Conservation (phyloP, 805 yeast species). For the Candida parachauliodes region DNA sequence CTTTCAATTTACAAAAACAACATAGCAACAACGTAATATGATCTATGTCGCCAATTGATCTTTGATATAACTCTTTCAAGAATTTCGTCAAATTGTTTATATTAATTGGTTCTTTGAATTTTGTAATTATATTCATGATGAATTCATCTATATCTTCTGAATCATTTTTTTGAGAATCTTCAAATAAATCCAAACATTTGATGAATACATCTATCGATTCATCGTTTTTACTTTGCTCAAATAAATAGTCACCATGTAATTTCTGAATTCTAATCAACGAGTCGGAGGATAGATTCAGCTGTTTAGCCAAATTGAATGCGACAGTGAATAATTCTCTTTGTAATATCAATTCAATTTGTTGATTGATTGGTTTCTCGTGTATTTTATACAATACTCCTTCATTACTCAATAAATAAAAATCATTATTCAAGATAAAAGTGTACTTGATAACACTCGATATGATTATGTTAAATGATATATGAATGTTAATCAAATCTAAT, state of each 20-base stretch:
- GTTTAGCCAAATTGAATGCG: constrained; percentile 66
- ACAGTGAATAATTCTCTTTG: constrained; percentile 68
- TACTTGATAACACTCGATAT: constrained; percentile 60
- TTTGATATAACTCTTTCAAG: constrained; percentile 55
- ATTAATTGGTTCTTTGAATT: constrained; percentile 73
- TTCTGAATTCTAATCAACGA: constrained; percentile 26
- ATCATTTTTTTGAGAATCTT: constrained; percentile 6
- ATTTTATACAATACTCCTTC: constrained; percentile 74
- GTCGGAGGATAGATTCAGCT: constrained; percentile 26
- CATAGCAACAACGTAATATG: constrained; percentile 79
- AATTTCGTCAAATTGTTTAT: constrained; percentile 62
- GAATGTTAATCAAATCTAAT: constrained; percentile 66
- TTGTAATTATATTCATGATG: constrained; percentile 72
- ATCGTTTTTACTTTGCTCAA: constrained; percentile 57
- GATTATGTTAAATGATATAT: constrained; percentile 64
- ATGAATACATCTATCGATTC: constrained; percentile 76
- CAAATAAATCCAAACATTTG: constrained; percentile 31
- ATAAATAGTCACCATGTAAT: constrained; percentile 70
- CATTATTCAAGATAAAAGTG: constrained; percentile 54
- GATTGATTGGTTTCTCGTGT: constrained; percentile 62
- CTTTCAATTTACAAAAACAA: constrained; percentile 74
- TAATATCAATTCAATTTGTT: constrained; percentile 64
- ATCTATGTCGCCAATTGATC: constrained; percentile 61
- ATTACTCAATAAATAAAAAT: constrained; percentile 57
- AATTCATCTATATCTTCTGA: constrained; percentile 32